Conservation (phyloP, 2,329 filamentous ascomycete genomes). For the Botrytis squamosa region DNA sequence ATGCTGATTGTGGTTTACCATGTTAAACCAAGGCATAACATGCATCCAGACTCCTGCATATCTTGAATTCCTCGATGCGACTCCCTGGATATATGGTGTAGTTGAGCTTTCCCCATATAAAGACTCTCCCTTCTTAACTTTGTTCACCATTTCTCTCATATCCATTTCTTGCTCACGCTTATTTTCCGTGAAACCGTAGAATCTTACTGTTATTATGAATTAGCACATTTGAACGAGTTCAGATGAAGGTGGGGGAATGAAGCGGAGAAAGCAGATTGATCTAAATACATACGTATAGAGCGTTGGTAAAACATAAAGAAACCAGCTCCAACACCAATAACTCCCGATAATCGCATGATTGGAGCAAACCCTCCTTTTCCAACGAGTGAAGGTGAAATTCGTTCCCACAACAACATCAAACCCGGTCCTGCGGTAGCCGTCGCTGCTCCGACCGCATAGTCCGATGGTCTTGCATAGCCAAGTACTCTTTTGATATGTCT, state of each 20-base stretch:
- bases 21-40: conserved; percentile 94
- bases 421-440: conserved; percentile 71
- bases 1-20: conserved; percentile 92
- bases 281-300: conserved; percentile 66
- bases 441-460: conserved; percentile 71
- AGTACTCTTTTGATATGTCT: conserved; percentile 92
- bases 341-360: conserved; percentile 75
- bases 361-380: conserved; percentile 79
- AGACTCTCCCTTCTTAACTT: conserved; percentile 88
- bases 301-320: conserved; percentile 84
- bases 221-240: not conserved
- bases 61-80: conserved; percentile 87
- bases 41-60: conserved; percentile 84
- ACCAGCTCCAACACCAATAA: conserved; percentile 71
- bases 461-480: conserved; percentile 78
- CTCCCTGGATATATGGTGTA: conserved; percentile 88
- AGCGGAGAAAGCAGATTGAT: conserved; percentile 32
- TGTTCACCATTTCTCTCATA: conserved; percentile 96
- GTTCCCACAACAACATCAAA: conserved; percentile 77
- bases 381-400: conserved; percentile 78
- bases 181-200: conserved; percentile 95
- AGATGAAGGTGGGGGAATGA: not conserved
- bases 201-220: conserved; percentile 65
- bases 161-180: conserved; percentile 89
- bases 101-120: conserved; percentile 80